Evolutionary conservation across 2,329 filamentous ascomycete species (phyloP).

Genomic region (Sphaerulina musiva): DNA sequence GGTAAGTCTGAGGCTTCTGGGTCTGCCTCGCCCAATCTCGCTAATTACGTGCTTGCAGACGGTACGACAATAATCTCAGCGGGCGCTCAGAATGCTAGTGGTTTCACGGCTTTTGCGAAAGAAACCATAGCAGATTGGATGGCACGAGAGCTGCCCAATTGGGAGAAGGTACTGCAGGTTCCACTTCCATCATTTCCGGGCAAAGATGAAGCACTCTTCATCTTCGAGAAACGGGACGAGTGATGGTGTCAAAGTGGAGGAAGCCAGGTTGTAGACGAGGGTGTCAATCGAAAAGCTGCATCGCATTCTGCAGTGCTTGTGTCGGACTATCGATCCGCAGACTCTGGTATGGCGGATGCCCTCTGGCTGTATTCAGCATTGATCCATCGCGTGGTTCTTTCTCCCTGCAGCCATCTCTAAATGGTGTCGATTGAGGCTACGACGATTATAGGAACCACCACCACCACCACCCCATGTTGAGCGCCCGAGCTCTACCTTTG

Average conservation of each 20-base stretch:
- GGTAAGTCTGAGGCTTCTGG: conserved; percentile 22
- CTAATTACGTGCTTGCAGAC: neutral
- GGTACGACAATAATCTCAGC: conserved; percentile 64
- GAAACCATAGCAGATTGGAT: conserved; percentile 63
- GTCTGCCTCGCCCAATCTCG: neutral
- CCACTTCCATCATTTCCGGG: conserved; percentile 67
- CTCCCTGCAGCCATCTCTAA: too few species aligned
- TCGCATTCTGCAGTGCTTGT: too few species aligned
- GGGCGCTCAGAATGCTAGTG: conserved; percentile 67
- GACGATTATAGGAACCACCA: too few species aligned
- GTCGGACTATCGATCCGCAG: too few species aligned
- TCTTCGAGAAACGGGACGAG: conserved; percentile 44
- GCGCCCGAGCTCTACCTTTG: too few species aligned
- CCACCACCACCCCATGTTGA: too few species aligned
- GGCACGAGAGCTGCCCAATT: conserved; percentile 49
- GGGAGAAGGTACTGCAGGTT: conserved; percentile 57
- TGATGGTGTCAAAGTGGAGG: neutral
- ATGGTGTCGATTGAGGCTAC: too few species aligned
- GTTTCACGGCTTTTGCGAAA: conserved; percentile 63
- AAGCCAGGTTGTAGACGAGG: neutral
- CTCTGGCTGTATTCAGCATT: too few species aligned
- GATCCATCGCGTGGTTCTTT: too few species aligned
- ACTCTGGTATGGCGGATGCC: too few species aligned
- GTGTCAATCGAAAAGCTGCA: too few species aligned
- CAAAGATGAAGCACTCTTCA: conserved; percentile 68